These are phyloP conservation scores for Agarophyton chilense DNA, from an alignment of 23 red algal genomes.

Conservation along the genomic window DNA sequence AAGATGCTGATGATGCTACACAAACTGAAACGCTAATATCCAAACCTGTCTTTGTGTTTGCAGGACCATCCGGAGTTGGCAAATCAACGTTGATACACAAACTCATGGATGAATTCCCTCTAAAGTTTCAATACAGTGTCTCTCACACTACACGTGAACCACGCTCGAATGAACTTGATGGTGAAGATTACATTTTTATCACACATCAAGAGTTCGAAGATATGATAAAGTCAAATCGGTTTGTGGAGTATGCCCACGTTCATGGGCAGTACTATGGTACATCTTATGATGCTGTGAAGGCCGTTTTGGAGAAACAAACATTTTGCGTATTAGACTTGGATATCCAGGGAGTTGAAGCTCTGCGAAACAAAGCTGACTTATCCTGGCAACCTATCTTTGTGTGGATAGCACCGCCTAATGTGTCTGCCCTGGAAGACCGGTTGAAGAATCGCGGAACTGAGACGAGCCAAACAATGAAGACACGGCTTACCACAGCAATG, in stretches of 20 bases:
- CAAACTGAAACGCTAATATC: neutral
- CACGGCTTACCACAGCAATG: constrained; percentile 71
- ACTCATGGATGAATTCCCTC: constrained; percentile 80
- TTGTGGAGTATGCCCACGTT: constrained; percentile 93
- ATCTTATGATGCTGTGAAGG: constrained; percentile 71
- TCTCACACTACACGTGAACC: constrained; percentile 89
- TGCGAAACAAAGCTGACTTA: constrained; percentile 36
- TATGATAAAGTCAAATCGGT: constrained; percentile 66
- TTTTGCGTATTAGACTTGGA: constrained; percentile 91
- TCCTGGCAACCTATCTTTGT: constrained; percentile 66
- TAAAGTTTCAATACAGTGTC: constrained; percentile 77
- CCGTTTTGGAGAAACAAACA: constrained; percentile 19
- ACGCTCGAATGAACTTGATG: constrained; percentile 73
- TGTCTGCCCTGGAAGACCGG: constrained; percentile 75
- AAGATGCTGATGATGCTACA: neutral
- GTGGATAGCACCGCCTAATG: constrained; percentile 90
- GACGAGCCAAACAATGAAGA: constrained; percentile 56
- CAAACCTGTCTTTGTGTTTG: constrained; percentile 64
- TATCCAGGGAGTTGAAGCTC: constrained; percentile 86
- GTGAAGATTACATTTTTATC: constrained; percentile 91
- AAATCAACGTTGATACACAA: constrained; percentile 88
- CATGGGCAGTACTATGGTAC: constrained; percentile 97
- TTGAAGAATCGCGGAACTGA: constrained; percentile 84
- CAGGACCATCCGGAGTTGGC: constrained; percentile 90
- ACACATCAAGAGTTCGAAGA: constrained; percentile 59